Evolutionary conservation across 352 stramenopile species (phyloP).

Genomic region (Blastocystis sp.): DNA sequence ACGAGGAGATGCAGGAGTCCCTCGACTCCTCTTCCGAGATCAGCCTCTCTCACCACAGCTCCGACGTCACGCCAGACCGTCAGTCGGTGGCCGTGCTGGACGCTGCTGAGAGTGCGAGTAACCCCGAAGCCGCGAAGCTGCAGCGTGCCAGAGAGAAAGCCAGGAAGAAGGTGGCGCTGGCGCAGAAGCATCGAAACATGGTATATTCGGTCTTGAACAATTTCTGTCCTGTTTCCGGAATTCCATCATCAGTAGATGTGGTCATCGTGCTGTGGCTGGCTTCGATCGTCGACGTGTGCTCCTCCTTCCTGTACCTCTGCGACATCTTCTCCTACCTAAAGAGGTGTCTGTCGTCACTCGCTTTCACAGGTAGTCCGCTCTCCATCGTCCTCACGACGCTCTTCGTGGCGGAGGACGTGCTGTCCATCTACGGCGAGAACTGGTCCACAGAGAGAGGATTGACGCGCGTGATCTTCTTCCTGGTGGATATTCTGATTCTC

Average conservation of each 20-base stretch:
- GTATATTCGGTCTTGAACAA: not conserved
- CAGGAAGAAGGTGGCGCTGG: too few relatives aligned
- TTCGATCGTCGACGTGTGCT: not conserved
- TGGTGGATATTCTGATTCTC: not conserved
- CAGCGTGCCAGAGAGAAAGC: too few relatives aligned
- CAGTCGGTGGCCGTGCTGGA: too few relatives aligned
- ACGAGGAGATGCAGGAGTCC: too few relatives aligned
- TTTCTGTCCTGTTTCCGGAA: not conserved
- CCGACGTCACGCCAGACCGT: too few relatives aligned
- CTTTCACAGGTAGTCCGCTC: not conserved
- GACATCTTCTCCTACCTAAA: not conserved
- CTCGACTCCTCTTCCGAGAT: too few relatives aligned
- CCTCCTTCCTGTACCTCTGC: not conserved
- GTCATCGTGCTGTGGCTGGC: not conserved
- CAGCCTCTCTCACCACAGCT: not conserved
- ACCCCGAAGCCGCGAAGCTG: too few relatives aligned
- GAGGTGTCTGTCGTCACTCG: not conserved
- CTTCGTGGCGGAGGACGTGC: not conserved
- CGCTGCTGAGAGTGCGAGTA: too few relatives aligned
- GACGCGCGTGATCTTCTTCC: not conserved
- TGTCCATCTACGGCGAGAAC: not conserved
- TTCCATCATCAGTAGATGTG: not conserved
- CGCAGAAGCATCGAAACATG: too few relatives aligned
- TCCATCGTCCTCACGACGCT: not conserved
- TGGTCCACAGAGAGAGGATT: not conserved